Percentiles rank a stretch among this genome's conserved stretches.
Conservation (phyloP, 2,329 filamentous ascomycete species). For the Mollisiaceae sp. region DNA sequence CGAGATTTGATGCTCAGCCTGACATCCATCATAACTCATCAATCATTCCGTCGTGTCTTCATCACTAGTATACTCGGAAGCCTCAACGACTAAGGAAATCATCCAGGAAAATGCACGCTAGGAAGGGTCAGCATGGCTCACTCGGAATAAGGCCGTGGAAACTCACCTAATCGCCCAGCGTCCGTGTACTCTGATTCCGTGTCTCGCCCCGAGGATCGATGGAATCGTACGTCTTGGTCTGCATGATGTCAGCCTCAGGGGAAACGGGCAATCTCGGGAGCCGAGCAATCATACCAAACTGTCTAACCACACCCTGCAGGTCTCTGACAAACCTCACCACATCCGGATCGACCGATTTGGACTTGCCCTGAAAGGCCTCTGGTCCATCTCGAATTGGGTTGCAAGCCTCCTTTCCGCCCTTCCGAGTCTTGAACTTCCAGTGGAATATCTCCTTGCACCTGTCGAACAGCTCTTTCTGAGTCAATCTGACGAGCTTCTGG, state of each 20-base stretch:
- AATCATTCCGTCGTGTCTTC: conserved; percentile 7
- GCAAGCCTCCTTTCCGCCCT: conserved; percentile 41
- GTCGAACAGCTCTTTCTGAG: conserved; percentile 40
- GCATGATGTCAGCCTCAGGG: conserved; percentile 26
- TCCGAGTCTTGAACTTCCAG: conserved; percentile 43
- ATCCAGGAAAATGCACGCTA: conserved; percentile 40
- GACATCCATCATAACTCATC: conserved; percentile 3
- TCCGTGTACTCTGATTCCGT: conserved; percentile 35
- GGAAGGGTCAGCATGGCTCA: too few relatives aligned
- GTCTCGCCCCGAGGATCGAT: conserved; percentile 24
- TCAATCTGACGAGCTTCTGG: conserved; percentile 34
- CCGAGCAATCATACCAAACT: conserved; percentile 35
- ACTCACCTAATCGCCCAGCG: conserved; percentile 29
- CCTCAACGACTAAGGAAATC: conserved; percentile 39
- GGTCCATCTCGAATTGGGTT: conserved; percentile 42
- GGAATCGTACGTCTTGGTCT: conserved; percentile 36
- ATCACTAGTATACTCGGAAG: not conserved
- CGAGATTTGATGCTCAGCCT: not conserved
- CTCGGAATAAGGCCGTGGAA: too few relatives aligned
- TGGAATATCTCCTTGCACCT: conserved; percentile 43
- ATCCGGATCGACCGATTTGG: conserved; percentile 30
- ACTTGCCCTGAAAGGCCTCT: conserved; percentile 35
- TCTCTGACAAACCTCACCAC: conserved; percentile 35
- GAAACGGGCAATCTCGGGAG: not conserved
- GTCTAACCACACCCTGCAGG: conserved; percentile 31